A percentile compares a stretch with the other conserved stretches of the same genome.
These are phyloP conservation scores for Rhodotorula sp. DNA, from an alignment of 1,284 basidiomycete genomes.

Conservation along the genomic window DNA sequence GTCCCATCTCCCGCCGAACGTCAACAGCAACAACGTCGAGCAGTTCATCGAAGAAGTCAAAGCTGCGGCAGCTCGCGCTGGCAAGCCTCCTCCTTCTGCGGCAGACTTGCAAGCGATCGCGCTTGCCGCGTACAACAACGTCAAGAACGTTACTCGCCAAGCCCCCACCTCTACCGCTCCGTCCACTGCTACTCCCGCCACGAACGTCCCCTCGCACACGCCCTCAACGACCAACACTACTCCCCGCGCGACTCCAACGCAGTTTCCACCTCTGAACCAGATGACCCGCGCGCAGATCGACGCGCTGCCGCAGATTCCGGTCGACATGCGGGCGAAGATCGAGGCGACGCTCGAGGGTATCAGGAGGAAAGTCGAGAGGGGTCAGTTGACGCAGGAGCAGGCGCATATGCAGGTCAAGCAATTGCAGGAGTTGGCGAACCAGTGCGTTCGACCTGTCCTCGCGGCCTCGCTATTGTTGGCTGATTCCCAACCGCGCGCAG, in stretches of 20 bases:
- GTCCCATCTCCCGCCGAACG: neutral
- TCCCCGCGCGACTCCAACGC: neutral
- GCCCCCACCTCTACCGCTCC: neutral
- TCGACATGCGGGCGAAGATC: constrained; percentile 31
- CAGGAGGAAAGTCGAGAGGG: constrained; percentile 7
- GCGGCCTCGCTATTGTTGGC: too few relatives aligned
- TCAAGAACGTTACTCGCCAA: constrained; percentile 5
- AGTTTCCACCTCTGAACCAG: neutral
- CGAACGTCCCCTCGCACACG: too few relatives aligned
- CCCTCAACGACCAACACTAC: too few relatives aligned
- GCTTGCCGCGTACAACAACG: constrained; percentile 15
- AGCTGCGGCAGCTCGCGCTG: constrained; percentile 7
- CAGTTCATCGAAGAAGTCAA: constrained; percentile 33
- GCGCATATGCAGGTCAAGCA: constrained; percentile 21
- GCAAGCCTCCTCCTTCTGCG: constrained; percentile 17
- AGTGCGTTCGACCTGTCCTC: constrained; percentile 1
- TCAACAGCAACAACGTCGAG: constrained; percentile 22
- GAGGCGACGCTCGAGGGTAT: constrained; percentile 23
- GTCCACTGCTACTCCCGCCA: neutral
- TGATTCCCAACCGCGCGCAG: too few relatives aligned
- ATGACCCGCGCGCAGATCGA: constrained; percentile 21
- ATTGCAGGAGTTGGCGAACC: constrained; percentile 35
- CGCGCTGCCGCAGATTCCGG: constrained; percentile 27
- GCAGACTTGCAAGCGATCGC: constrained; percentile 28
- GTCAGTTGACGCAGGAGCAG: constrained; percentile 25